phyloP scores from a whole-genome alignment of 73 alveolate species.

The Effrenium voratum region DNA sequence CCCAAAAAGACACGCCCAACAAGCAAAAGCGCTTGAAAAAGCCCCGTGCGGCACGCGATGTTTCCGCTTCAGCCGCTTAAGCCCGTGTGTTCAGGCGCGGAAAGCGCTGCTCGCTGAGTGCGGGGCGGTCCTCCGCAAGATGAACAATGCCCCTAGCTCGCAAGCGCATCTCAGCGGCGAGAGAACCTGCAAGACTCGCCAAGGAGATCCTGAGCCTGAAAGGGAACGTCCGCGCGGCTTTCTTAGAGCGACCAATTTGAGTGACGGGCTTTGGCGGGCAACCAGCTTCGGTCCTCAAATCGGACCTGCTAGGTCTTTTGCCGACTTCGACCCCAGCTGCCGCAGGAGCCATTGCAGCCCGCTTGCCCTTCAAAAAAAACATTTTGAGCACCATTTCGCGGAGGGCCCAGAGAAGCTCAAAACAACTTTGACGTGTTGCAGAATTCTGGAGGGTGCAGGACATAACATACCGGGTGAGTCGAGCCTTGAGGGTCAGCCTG shows the following conservation, averaged over 20 bases:
- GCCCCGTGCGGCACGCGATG: no score
- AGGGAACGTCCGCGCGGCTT: constrained; percentile 66
- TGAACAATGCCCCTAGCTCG: constrained; percentile 46
- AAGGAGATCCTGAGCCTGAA: constrained; percentile 69
- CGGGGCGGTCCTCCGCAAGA: constrained; percentile 43
- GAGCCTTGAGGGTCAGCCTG: no score
- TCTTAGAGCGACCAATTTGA: not conserved
- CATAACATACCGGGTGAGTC: no score
- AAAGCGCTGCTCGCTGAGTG: constrained; percentile 70
- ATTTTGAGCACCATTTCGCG: no score
- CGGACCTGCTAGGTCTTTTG: constrained; percentile 72
- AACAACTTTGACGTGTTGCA: no score
- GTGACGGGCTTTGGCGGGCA: not conserved
- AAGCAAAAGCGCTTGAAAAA: no score
- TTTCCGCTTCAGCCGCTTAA: no score
- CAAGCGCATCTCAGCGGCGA: not conserved
- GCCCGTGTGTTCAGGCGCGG: not conserved
- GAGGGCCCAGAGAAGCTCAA: no score
- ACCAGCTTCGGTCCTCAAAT: no score
- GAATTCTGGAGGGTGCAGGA: no score
- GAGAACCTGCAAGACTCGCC: not conserved
- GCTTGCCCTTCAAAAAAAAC: no score
- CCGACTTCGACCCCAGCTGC: constrained; percentile 16
- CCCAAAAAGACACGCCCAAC: no score
- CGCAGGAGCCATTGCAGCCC: constrained; percentile 31